These are phyloP conservation scores for Salix purpurea DNA, from an alignment of 345 rosid species.

Conservation along the genomic window DNA sequence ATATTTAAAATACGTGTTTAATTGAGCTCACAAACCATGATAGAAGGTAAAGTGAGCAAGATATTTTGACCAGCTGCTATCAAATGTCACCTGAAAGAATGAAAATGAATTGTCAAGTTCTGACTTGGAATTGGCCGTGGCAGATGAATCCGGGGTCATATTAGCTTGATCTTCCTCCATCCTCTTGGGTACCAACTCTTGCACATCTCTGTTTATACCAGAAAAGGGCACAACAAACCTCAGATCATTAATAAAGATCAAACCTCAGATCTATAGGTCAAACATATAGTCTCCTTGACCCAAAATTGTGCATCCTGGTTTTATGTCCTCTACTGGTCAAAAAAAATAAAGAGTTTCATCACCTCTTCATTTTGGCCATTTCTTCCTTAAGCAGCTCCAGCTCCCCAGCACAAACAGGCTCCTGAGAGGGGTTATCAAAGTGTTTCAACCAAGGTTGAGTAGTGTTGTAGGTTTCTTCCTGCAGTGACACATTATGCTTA, in stretches of 20 bases:
- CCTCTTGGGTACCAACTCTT: constrained; percentile 43
- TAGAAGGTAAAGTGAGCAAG: background rate
- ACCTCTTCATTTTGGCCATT: constrained; percentile 62
- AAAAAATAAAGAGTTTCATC: background rate
- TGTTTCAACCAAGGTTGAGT: constrained; percentile 39
- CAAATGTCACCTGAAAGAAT: constrained; percentile 55
- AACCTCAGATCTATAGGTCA: background rate
- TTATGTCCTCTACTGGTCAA: background rate
- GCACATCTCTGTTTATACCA: constrained; percentile 47
- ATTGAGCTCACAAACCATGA: background rate
- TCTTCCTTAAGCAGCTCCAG: constrained; percentile 47
- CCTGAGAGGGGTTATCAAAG: constrained; percentile 37
- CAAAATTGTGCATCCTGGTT: background rate
- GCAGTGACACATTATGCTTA: constrained; percentile 32
- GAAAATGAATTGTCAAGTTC: constrained; percentile 47
- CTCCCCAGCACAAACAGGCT: constrained; percentile 39
- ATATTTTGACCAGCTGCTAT: background rate
- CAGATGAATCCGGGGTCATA: constrained; percentile 61
- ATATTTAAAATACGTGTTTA: background rate
- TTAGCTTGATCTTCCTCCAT: constrained; percentile 52
- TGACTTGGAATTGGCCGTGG: constrained; percentile 44
- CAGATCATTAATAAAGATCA: background rate
- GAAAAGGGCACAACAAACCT: constrained; percentile 5
- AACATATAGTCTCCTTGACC: background rate
- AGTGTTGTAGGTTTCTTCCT: constrained; percentile 37